A percentile compares a stretch with the other conserved stretches of the same genome.
These are phyloP conservation scores for Rugosomyces carneus DNA, from an alignment of 1,284 basidiomycete genomes.

Conservation along the genomic window DNA sequence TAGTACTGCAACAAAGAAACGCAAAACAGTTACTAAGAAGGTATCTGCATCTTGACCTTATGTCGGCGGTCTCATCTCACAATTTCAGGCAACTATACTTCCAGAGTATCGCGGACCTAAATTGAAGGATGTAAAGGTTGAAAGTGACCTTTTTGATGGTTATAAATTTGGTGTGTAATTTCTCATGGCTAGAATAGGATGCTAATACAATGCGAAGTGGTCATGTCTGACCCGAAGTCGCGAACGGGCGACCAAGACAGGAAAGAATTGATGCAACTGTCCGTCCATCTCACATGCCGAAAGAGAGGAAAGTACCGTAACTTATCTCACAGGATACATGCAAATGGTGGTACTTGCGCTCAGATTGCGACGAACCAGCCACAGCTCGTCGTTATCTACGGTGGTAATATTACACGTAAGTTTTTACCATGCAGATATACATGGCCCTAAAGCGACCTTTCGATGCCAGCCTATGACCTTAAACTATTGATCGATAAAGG, in stretches of 20 bases:
- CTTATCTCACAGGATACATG: constrained; percentile 50
- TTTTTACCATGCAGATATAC: constrained; percentile 9
- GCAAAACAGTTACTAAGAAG: constrained; percentile 52
- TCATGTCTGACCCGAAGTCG: constrained; percentile 72
- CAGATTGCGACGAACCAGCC: constrained; percentile 53
- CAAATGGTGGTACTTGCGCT: constrained; percentile 69
- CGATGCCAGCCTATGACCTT: constrained; percentile 54
- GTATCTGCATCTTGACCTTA: constrained; percentile 22
- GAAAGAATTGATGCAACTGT: constrained; percentile 60
- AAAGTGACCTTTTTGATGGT: constrained; percentile 64
- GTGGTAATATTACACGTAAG: constrained; percentile 57
- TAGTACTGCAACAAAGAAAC: constrained; percentile 60
- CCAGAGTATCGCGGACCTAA: constrained; percentile 61
- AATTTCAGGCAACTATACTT: constrained; percentile 49
- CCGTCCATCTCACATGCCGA: constrained; percentile 15
- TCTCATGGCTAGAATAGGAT: neutral
- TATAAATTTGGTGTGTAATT: constrained; percentile 71
- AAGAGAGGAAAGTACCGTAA: neutral
- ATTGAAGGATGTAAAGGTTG: constrained; percentile 50
- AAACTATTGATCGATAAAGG: constrained; percentile 61
- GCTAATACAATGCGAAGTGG: constrained; percentile 40
- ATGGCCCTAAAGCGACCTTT: neutral
- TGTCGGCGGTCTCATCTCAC: neutral
- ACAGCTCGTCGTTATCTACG: constrained; percentile 56
- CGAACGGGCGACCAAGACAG: constrained; percentile 64